Evolutionary conservation across 805 yeast species (phyloP).

Genomic region (Saccharomycopsis synnaedendra): DNA sequence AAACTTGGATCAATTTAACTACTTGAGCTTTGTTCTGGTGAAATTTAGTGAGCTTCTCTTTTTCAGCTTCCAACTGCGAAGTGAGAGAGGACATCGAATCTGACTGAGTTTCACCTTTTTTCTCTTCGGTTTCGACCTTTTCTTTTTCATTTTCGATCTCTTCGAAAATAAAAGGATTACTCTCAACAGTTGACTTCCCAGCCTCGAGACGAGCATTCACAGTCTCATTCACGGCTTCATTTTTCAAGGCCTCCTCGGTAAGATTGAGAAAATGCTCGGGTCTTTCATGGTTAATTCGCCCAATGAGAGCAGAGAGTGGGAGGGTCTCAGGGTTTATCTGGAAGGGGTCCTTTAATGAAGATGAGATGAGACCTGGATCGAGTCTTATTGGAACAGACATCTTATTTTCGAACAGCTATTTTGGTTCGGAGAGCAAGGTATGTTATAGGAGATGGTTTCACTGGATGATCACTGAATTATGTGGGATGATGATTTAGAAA

Average conservation of each 20-base stretch:
- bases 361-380: conserved; percentile 13
- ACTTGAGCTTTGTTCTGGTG: conserved; percentile 41
- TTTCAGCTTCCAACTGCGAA: conserved; percentile 17
- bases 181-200: conserved; percentile 1
- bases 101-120: conserved; percentile 8
- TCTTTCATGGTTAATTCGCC: conserved; percentile 10
- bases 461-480: background rate
- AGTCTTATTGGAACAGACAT: conserved; percentile 7
- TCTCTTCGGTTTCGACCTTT: conserved; percentile 5
- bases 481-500: background rate
- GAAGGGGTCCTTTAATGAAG: conserved; percentile 11
- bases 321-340: conserved; percentile 9
- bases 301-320: conserved; percentile 3
- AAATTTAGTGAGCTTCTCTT: conserved; percentile 24
- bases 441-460: background rate
- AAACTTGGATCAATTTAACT: conserved; percentile 42
- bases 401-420: background rate
- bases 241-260: conserved; percentile 9
- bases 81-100: background rate
- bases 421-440: background rate
- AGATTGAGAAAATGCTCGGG: conserved; percentile 6
- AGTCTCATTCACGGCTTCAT: conserved; percentile 8
- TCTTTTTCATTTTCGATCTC: background rate
- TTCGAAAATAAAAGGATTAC: background rate
- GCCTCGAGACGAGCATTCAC: background rate